Evolutionary conservation across 2,329 filamentous ascomycete genomes (phyloP).

Genomic region (Aquanectria penicillioides): DNA sequence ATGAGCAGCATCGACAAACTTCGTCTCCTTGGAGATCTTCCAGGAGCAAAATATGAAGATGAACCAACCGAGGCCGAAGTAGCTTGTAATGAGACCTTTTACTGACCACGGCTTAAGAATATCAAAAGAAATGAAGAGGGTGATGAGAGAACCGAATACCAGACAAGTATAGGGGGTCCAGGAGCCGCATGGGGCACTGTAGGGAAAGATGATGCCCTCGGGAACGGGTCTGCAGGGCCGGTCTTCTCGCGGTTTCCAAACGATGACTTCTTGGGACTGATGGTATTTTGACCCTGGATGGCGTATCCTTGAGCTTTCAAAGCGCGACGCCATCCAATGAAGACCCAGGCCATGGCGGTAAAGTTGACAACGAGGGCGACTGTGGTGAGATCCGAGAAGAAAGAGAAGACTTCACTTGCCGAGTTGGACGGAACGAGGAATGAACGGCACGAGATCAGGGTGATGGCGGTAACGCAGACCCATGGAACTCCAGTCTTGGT

Average conservation of each 20-base stretch:
- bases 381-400: constrained; percentile 1
- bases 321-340: background rate
- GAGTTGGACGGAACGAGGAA: constrained; percentile 56
- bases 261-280: too few species aligned
- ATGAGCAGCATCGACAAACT: constrained; percentile 62
- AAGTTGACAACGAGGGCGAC: background rate
- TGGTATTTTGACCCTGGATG: background rate
- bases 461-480: constrained; percentile 59
- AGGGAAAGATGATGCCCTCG: constrained; percentile 3
- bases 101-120: constrained; percentile 62
- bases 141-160: background rate
- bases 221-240: background rate
- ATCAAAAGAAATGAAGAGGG: constrained; percentile 59
- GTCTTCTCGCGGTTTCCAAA: too few species aligned
- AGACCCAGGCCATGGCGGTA: constrained; percentile 1
- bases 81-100: constrained; percentile 61
- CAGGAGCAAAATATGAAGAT: constrained; percentile 62
- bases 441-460: constrained; percentile 56
- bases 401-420: constrained; percentile 1
- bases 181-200: background rate
- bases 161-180: background rate
- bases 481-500: constrained; percentile 67
- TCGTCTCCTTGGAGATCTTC: constrained; percentile 57
- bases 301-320: background rate
- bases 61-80: constrained; percentile 64